Conservation (phyloP, 2,329 filamentous ascomycete species). For the Rhinocladiella similis region DNA sequence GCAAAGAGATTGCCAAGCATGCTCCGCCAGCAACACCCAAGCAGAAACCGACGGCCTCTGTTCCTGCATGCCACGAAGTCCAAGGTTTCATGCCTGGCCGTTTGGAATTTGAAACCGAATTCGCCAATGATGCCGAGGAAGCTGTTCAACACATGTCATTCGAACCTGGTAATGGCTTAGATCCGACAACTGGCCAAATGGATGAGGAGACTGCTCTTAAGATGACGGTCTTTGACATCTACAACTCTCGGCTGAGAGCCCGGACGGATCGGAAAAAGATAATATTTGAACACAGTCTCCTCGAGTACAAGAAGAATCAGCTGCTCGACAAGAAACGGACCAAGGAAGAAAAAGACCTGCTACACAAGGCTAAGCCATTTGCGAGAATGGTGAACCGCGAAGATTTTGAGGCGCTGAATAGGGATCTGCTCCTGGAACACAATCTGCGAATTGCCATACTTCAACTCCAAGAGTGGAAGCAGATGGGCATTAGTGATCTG, state of each 20-base stretch:
- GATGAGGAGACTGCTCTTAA: constrained; percentile 98
- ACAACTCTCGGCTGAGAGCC: constrained; percentile 87
- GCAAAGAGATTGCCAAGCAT: constrained; percentile 82
- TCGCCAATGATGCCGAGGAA: constrained; percentile 96
- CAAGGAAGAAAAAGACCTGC: constrained; percentile 87
- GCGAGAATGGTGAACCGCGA: constrained; percentile 93
- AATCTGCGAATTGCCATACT: constrained; percentile 85
- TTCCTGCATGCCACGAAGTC: constrained; percentile 95
- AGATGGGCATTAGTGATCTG: constrained; percentile 78
- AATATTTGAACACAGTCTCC: constrained; percentile 88
- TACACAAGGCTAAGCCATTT: constrained; percentile 94
- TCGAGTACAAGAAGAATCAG: constrained; percentile 91
- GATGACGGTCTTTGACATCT: constrained; percentile 97
- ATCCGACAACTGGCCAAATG: constrained; percentile 76
- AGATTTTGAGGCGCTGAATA: constrained; percentile 83
- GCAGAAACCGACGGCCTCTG: constrained; percentile 92
- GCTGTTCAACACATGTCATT: constrained; percentile 98
- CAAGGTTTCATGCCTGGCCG: constrained; percentile 98
- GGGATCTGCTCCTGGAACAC: constrained; percentile 84
- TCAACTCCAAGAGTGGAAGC: constrained; percentile 92
- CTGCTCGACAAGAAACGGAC: constrained; percentile 90
- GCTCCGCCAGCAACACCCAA: constrained; percentile 82
- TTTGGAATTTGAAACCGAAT: constrained; percentile 95
- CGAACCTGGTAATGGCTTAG: constrained; percentile 90
- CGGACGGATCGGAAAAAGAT: constrained; percentile 94